These are phyloP conservation scores for Chlamydomonas schloesseri DNA, from an alignment of 139 green algal species.

Conservation along the genomic window DNA sequence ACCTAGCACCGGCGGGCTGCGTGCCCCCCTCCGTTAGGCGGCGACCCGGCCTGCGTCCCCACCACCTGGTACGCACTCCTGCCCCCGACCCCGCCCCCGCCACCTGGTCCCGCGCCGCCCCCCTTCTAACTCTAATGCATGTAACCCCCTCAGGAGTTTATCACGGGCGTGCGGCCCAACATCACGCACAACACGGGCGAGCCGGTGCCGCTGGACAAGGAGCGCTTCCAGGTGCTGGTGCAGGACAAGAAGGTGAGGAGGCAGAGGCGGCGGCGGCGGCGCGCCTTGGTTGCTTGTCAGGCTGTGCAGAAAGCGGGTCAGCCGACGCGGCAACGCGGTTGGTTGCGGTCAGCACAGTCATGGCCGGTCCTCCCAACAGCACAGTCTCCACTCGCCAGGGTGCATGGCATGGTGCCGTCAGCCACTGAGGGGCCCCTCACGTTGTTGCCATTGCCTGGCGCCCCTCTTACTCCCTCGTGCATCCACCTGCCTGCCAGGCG, in stretches of 20 bases:
- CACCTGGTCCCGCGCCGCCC: background rate
- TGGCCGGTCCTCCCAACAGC: no score
- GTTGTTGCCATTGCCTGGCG: no score
- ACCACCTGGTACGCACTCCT: no score
- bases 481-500: no score
- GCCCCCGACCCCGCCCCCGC: no score
- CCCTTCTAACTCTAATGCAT: no score
- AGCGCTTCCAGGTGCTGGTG: conserved; percentile 37
- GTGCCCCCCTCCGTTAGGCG: background rate
- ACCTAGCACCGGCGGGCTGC: background rate
- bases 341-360: background rate
- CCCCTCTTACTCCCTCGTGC: no score
- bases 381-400: background rate
- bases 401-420: background rate
- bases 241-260: conserved; percentile 28
- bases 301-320: background rate
- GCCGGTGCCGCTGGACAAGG: background rate
- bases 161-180: conserved; percentile 8
- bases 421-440: no score
- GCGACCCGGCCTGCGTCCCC: background rate
- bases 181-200: background rate
- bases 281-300: background rate
- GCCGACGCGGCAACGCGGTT: background rate
- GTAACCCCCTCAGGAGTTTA: background rate
- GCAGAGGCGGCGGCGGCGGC: background rate